Evolutionary conservation across 2,329 filamentous ascomycete species (phyloP).

Genomic region (Lachnellula willkommii): DNA sequence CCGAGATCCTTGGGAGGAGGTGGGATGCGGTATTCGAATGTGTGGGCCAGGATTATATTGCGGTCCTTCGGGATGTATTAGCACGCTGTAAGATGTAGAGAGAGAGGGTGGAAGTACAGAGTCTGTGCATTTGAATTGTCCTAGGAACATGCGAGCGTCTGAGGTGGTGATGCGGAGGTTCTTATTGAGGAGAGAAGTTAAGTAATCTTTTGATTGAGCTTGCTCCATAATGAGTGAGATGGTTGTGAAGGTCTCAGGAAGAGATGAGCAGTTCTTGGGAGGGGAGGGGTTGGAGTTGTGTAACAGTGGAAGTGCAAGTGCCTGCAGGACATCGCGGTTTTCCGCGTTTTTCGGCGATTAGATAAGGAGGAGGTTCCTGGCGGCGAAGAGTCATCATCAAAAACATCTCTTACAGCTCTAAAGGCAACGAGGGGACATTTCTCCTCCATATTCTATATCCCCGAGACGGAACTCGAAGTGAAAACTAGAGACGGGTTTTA

Average conservation of each 20-base stretch:
- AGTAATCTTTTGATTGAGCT: constrained; percentile 49
- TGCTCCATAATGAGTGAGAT: constrained; percentile 31
- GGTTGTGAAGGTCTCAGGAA: not conserved
- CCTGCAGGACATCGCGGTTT: not conserved
- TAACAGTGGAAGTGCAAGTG: not conserved
- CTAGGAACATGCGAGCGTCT: constrained; percentile 83
- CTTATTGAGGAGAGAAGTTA: constrained; percentile 67
- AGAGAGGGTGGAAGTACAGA: constrained; percentile 51
- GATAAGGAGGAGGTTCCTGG: constrained; percentile 3
- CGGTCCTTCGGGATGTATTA: constrained; percentile 55
- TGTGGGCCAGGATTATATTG: constrained; percentile 80
- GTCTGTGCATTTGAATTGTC: constrained; percentile 92
- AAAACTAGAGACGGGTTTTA: not conserved
- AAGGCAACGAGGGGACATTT: not conserved
- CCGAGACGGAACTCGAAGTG: not conserved
- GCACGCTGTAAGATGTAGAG: not conserved
- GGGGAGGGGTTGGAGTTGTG: not conserved
- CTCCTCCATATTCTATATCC: not conserved
- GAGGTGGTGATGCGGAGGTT: constrained; percentile 73
- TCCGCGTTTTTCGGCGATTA: constrained; percentile 8
- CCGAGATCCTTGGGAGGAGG: constrained; percentile 40
- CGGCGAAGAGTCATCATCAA: constrained; percentile 3
- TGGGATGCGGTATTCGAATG: constrained; percentile 85
- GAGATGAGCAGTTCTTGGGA: not conserved
- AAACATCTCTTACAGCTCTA: constrained; percentile 4